Evolutionary conservation across 2,329 filamentous ascomycete species (phyloP).

Genomic region (Cordyceps militaris): DNA sequence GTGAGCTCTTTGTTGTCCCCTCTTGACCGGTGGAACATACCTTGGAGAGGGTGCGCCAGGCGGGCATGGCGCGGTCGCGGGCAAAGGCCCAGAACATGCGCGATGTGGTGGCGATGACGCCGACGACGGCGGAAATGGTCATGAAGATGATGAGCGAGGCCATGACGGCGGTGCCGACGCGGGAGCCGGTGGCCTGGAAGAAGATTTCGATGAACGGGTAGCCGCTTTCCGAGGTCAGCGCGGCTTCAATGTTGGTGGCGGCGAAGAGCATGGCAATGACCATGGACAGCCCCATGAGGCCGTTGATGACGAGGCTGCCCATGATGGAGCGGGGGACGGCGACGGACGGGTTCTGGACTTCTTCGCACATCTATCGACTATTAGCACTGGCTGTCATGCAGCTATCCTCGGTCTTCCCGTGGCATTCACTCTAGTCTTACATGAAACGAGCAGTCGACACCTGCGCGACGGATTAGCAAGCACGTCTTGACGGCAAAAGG

Average conservation of each 20-base stretch:
- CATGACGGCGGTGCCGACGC: slow-evolving; percentile 43
- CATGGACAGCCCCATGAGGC: slow-evolving; percentile 47
- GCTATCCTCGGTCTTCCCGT: too few species aligned
- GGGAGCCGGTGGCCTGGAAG: slow-evolving; percentile 40
- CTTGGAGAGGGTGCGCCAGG: slow-evolving; percentile 23
- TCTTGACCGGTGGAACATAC: too few species aligned
- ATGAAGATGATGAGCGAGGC: slow-evolving; percentile 42
- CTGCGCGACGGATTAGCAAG: not conserved
- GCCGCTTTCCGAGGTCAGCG: slow-evolving; percentile 37
- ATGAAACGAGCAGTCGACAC: slow-evolving; percentile 11
- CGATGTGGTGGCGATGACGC: slow-evolving; percentile 50
- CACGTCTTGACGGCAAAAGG: too few species aligned
- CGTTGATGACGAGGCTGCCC: slow-evolving; percentile 42
- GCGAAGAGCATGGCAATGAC: slow-evolving; percentile 49
- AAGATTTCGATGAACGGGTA: slow-evolving; percentile 56
- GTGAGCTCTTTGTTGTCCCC: not conserved
- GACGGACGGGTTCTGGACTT: slow-evolving; percentile 39
- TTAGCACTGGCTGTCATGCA: too few species aligned
- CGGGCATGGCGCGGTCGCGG: slow-evolving; percentile 26
- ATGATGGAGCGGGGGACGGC: slow-evolving; percentile 46
- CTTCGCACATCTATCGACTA: slow-evolving; percentile 34
- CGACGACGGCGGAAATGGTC: slow-evolving; percentile 41
- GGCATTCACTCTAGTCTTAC: not conserved
- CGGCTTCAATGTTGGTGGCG: slow-evolving; percentile 39
- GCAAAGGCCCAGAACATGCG: slow-evolving; percentile 50